These are phyloP conservation scores for Nidula niveotomentosa DNA, from an alignment of 1,284 basidiomycete species.

Conservation along the genomic window DNA sequence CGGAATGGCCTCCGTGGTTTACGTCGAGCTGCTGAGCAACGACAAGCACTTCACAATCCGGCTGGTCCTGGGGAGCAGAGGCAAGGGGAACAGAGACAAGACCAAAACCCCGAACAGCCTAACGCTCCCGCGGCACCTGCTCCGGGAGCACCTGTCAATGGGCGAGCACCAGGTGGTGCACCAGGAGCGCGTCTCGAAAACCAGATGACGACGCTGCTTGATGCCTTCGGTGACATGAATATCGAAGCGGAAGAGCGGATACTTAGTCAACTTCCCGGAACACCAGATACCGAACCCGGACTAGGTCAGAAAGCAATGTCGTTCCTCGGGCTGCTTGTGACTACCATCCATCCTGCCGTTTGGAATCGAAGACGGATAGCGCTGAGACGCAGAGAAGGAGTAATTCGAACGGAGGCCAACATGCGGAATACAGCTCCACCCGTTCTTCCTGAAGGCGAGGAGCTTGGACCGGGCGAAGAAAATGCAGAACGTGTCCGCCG, in stretches of 20 bases:
- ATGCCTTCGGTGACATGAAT: constrained; percentile 57
- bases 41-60: constrained; percentile 13
- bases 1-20: constrained; percentile 49
- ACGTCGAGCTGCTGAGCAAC: constrained; percentile 30
- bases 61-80: constrained; percentile 4
- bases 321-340: constrained; percentile 57
- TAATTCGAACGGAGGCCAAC: constrained; percentile 65
- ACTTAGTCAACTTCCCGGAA: constrained; percentile 33
- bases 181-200: constrained; percentile 28
- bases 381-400: constrained; percentile 64
- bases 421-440: constrained; percentile 34
- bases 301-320: constrained; percentile 48
- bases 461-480: constrained; percentile 23
- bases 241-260: constrained; percentile 54
- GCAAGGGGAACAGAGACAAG: no score
- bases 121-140: constrained; percentile 11
- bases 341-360: constrained; percentile 71
- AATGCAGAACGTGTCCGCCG: constrained; percentile 32
- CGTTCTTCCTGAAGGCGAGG: constrained; percentile 31
- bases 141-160: constrained; percentile 10
- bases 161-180: constrained; percentile 9
- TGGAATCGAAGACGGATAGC: constrained; percentile 68
- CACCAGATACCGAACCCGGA: constrained; percentile 36
- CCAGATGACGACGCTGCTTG: constrained; percentile 37
- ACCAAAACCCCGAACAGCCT: no score